Evolutionary conservation across 176 grass and related monocot genomes (phyloP).

Genomic region (Neostapfia colusana): DNA sequence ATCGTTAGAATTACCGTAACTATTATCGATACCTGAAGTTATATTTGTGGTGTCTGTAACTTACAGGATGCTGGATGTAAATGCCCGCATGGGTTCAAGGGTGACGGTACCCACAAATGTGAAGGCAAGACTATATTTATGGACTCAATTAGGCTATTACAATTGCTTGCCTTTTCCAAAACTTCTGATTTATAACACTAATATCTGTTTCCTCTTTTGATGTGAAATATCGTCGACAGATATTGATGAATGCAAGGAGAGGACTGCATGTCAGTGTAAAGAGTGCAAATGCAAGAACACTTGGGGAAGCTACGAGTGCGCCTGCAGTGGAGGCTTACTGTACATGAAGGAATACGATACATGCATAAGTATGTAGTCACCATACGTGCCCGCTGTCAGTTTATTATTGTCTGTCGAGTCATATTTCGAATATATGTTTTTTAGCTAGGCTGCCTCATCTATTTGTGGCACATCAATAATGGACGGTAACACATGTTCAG

Average conservation of each 20-base stretch:
- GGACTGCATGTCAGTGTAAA: constrained; percentile 77
- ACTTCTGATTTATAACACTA: neutral
- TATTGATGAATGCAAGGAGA: constrained; percentile 94
- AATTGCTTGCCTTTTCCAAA: neutral
- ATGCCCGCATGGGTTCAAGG: constrained; percentile 80
- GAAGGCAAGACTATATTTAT: constrained; percentile 55
- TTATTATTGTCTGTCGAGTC: neutral
- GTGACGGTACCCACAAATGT: constrained; percentile 74
- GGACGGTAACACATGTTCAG: too few relatives aligned
- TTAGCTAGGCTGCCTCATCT: neutral
- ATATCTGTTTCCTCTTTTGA: neutral
- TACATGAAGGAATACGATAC: constrained; percentile 96
- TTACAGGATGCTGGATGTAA: constrained; percentile 84
- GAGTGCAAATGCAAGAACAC: constrained; percentile 89
- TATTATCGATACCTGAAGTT: constrained; percentile 7
- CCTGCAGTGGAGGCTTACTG: constrained; percentile 69
- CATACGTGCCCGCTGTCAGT: neutral
- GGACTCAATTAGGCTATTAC: neutral
- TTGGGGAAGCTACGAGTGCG: constrained; percentile 93
- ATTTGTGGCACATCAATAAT: neutral
- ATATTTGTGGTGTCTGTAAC: constrained; percentile 10
- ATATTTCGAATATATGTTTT: constrained; percentile 15
- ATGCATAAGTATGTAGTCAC: constrained; percentile 78
- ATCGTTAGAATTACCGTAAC: constrained; percentile 1
- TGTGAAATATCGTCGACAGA: constrained; percentile 50